Percentiles rank a stretch among this genome's conserved stretches.
Evolutionary conservation across 208 protist genomes (phyloP).

Genomic region (Crithidia expoeki): DNA sequence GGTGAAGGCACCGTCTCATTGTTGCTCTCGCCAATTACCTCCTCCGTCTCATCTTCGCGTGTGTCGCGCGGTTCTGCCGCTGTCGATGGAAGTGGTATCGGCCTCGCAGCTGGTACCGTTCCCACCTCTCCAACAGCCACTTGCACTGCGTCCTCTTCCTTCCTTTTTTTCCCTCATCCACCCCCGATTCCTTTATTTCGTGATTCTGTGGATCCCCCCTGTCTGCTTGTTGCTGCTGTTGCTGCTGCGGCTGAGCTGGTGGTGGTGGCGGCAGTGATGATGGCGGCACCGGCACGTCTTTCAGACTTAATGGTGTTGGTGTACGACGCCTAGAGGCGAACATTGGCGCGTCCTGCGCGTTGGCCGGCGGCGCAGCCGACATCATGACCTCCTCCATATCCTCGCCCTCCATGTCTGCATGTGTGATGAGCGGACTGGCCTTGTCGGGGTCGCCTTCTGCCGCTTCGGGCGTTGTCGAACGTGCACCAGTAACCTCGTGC

Average conservation of each 20-base stretch:
- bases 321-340: constrained; percentile 2
- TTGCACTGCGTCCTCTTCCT: neutral
- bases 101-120: neutral
- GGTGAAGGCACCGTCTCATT: constrained; percentile 1
- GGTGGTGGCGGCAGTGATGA: neutral
- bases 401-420: constrained; percentile 1
- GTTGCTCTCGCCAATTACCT: neutral
- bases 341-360: constrained; percentile 15
- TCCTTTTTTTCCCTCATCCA: neutral
- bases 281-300: neutral
- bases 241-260: no score
- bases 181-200: no score
- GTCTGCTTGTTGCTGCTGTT: no score
- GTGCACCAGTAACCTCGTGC: neutral
- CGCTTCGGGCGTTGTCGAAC: neutral
- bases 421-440: neutral
- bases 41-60: neutral
- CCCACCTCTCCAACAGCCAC: neutral
- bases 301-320: neutral
- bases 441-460: constrained; percentile 6
- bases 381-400: neutral
- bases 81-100: neutral
- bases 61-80: neutral
- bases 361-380: constrained; percentile 4
- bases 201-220: no score